Evolutionary conservation across 2,329 filamentous ascomycete genomes (phyloP).

Genomic region (Fusarium proliferatum): DNA sequence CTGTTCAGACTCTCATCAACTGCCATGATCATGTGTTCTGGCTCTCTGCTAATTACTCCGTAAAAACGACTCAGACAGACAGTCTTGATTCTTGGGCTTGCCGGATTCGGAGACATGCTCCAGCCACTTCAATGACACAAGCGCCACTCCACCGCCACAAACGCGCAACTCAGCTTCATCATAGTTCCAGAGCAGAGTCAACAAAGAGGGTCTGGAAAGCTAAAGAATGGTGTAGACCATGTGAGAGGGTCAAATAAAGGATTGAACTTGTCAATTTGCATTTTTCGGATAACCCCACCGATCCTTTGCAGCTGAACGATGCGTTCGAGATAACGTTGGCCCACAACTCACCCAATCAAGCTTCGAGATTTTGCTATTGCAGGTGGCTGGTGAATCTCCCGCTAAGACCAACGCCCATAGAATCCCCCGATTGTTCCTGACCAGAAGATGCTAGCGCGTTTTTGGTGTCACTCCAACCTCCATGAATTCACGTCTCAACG

Average conservation of each 20-base stretch:
- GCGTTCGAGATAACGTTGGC: background rate
- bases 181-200: background rate
- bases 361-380: background rate
- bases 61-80: background rate
- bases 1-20: background rate
- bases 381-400: slow-evolving; percentile 34
- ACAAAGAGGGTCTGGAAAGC: background rate
- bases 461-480: slow-evolving; percentile 41
- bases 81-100: slow-evolving; percentile 4
- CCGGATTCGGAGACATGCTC: slow-evolving; percentile 23
- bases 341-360: slow-evolving; percentile 21
- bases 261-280: background rate
- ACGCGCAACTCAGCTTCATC: slow-evolving; percentile 26
- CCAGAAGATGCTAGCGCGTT: slow-evolving; percentile 26
- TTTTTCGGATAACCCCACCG: background rate
- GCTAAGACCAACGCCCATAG: slow-evolving; percentile 14
- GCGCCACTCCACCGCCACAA: slow-evolving; percentile 37
- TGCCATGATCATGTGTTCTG: slow-evolving; percentile 17
- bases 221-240: background rate
- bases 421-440: slow-evolving; percentile 31
- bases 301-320: slow-evolving; percentile 9
- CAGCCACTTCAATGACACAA: slow-evolving; percentile 24
- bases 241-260: background rate
- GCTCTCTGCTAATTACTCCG: background rate
- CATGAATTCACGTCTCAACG: slow-evolving; percentile 31